Conservation (phyloP, 1,284 basidiomycete species). For the Pyrrhoderma lamaoense region DNA sequence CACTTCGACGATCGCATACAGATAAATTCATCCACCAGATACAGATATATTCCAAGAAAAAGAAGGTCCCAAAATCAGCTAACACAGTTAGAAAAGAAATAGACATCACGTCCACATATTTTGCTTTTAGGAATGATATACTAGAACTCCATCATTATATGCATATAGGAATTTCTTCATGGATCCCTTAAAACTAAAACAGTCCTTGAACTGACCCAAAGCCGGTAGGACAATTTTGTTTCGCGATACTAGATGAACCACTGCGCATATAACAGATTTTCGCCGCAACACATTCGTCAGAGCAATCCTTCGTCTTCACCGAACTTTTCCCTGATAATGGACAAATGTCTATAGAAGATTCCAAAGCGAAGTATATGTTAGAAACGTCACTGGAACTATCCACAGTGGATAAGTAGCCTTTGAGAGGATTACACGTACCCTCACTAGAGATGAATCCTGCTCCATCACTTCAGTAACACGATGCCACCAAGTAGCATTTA, state of each 20-base stretch:
- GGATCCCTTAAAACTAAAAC: no score
- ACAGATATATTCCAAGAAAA: no score
- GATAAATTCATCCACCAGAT: no score
- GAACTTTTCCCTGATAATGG: slow-evolving; percentile 64
- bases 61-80: no score
- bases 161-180: no score
- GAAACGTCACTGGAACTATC: not conserved
- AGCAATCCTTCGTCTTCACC: slow-evolving; percentile 47
- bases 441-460: slow-evolving; percentile 47
- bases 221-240: slow-evolving; percentile 50
- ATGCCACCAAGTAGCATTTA: slow-evolving; percentile 85
- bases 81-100: no score
- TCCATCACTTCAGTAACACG: slow-evolving; percentile 72
- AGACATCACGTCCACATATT: no score
- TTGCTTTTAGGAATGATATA: no score
- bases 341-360: not conserved
- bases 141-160: no score
- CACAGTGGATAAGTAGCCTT: not conserved
- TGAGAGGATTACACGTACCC: slow-evolving; percentile 32
- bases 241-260: slow-evolving; percentile 53
- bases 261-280: slow-evolving; percentile 78
- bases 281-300: slow-evolving; percentile 51
- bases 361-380: not conserved
- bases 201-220: slow-evolving; percentile 65
- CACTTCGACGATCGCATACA: no score